Conservation (phyloP, 805 yeast species). For the Lachancea waltii region DNA sequence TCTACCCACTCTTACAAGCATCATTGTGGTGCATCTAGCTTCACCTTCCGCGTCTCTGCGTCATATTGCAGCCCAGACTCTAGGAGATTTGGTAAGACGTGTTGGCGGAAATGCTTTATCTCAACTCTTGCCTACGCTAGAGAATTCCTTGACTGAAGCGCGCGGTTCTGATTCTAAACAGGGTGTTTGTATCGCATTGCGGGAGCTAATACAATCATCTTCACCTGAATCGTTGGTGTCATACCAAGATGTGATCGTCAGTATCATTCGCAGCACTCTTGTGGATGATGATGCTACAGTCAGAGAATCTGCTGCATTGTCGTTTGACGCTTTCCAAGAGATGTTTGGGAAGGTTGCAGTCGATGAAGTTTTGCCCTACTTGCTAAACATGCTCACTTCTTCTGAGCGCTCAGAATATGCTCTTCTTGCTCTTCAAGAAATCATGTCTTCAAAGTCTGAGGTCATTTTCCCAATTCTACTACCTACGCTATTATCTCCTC, state of each 20-base stretch:
- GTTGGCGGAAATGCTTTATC: conserved; percentile 85
- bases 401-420: conserved; percentile 63
- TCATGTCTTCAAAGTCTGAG: conserved; percentile 85
- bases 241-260: conserved; percentile 63
- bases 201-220: conserved; percentile 77
- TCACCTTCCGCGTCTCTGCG: conserved; percentile 74
- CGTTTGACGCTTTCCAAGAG: conserved; percentile 82
- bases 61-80: conserved; percentile 82
- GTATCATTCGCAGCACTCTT: conserved; percentile 70
- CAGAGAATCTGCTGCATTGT: conserved; percentile 84
- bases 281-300: conserved; percentile 68
- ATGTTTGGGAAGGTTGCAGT: conserved; percentile 78
- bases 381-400: conserved; percentile 61
- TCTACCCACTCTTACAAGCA: conserved; percentile 70
- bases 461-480: conserved; percentile 89
- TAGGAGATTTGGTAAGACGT: conserved; percentile 91
- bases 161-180: conserved; percentile 80
- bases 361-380: conserved; percentile 81
- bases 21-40: conserved; percentile 78
- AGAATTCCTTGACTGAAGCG: conserved; percentile 50
- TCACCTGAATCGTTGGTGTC: conserved; percentile 51
- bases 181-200: conserved; percentile 92
- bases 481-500: conserved; percentile 76
- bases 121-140: conserved; percentile 78
- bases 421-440: conserved; percentile 79